phyloP scores from a whole-genome alignment of 1,284 basidiomycete species.

The Cryptococcus deneoformans region DNA sequence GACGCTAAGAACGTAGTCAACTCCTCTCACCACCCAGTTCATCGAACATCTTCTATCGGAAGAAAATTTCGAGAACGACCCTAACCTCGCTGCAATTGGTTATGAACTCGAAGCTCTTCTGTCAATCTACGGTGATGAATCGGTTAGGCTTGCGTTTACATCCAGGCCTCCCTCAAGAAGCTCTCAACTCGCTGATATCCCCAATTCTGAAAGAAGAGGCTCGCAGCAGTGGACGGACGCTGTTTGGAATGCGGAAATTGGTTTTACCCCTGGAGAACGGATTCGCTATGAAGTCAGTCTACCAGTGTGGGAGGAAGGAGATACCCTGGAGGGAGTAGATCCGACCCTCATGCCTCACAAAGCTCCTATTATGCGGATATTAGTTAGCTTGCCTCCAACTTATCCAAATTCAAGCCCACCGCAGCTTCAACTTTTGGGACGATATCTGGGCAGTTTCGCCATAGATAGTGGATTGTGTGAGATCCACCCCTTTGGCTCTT shows the following conservation, averaged over 20 bases:
- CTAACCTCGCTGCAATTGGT: constrained; percentile 32
- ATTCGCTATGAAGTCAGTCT: constrained; percentile 66
- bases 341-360: constrained; percentile 26
- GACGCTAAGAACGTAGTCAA: not conserved
- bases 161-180: constrained; percentile 5
- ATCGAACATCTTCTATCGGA: constrained; percentile 33
- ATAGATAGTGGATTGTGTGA: constrained; percentile 46
- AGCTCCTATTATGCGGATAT: constrained; percentile 55
- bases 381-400: constrained; percentile 67
- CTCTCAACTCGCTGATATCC: no score
- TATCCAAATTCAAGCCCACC: constrained; percentile 72
- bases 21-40: constrained; percentile 21
- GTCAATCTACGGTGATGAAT: constrained; percentile 74
- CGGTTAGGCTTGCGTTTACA: constrained; percentile 50
- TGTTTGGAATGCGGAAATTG: constrained; percentile 20
- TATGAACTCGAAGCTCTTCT: constrained; percentile 62
- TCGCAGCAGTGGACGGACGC: not conserved
- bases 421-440: constrained; percentile 78
- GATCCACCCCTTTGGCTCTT: not conserved
- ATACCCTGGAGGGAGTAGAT: constrained; percentile 19
- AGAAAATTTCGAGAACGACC: constrained; percentile 29
- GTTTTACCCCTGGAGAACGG: constrained; percentile 39
- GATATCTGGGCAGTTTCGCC: constrained; percentile 70
- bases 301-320: constrained; percentile 53
- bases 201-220: not conserved